Percentiles rank a stretch among this genome's conserved stretches.
Evolutionary conservation across 2,329 filamentous ascomycete genomes (phyloP).

Genomic region (Cytospora piceae): DNA sequence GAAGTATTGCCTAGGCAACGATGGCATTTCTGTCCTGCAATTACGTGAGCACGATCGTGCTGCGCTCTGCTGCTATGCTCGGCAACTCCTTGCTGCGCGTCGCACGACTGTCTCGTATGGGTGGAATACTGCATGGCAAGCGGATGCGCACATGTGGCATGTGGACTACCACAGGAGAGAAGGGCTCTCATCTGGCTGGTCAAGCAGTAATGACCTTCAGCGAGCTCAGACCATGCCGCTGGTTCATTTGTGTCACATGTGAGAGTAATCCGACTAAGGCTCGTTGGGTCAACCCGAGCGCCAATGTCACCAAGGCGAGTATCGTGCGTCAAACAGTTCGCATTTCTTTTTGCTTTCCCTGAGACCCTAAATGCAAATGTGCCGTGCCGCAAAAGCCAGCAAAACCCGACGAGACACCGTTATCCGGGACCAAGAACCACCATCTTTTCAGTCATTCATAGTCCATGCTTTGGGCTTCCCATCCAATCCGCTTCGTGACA

Average conservation of each 20-base stretch:
- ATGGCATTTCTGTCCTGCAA: not conserved
- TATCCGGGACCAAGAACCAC: slow-evolving; percentile 27
- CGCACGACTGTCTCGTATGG: not conserved
- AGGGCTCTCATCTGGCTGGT: not conserved
- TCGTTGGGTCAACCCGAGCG: too few relatives aligned
- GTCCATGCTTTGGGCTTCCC: slow-evolving; percentile 26
- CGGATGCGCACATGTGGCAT: not conserved
- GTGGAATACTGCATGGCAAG: not conserved
- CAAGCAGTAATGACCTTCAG: not conserved
- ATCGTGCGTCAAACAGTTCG: slow-evolving; percentile 24
- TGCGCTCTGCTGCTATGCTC: not conserved
- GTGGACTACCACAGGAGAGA: not conserved
- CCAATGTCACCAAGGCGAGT: too few relatives aligned
- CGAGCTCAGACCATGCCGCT: not conserved
- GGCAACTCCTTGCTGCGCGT: not conserved
- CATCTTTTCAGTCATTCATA: slow-evolving; percentile 28
- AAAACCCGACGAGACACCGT: slow-evolving; percentile 29
- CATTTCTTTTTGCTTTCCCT: slow-evolving; percentile 29
- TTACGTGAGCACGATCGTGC: not conserved
- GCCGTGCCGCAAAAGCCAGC: slow-evolving; percentile 26
- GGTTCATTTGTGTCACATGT: not conserved
- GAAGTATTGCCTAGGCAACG: not conserved
- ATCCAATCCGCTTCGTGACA: slow-evolving; percentile 19
- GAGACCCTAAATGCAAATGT: slow-evolving; percentile 31
- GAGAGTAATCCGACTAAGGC: not conserved